These are phyloP conservation scores for Cordia subcordata DNA, from an alignment of 257 asterid species.

Conservation along the genomic window DNA sequence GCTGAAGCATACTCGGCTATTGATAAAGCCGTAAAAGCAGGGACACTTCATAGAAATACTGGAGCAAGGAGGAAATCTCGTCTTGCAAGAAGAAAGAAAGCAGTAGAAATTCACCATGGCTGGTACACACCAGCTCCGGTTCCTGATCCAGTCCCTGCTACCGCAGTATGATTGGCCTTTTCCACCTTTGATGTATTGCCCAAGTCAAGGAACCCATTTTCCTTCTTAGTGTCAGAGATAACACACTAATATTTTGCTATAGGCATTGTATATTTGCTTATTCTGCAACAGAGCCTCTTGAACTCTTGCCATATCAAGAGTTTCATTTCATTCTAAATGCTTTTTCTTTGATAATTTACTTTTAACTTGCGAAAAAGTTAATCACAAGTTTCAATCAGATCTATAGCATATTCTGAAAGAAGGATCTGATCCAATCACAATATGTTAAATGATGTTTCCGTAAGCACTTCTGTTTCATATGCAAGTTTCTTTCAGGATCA, in stretches of 20 bases:
- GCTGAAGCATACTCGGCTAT: conserved; percentile 89
- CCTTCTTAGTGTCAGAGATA: background rate
- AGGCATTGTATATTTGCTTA: conserved; percentile 12
- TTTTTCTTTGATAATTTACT: background rate
- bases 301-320: too few species aligned
- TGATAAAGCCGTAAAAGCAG: conserved; percentile 76
- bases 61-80: conserved; percentile 97
- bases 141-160: conserved; percentile 18
- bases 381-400: too few species aligned
- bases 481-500: too few species aligned
- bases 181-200: background rate
- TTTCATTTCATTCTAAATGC: background rate
- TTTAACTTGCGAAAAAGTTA: too few species aligned
- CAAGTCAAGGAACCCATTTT: background rate
- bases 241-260: background rate
- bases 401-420: too few species aligned
- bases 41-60: conserved; percentile 81
- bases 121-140: conserved; percentile 70
- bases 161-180: conserved; percentile 27
- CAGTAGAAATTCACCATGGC: conserved; percentile 76
- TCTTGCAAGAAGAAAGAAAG: conserved; percentile 86
- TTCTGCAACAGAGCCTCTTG: background rate
- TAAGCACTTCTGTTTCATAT: too few species aligned
- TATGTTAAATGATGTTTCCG: too few species aligned
- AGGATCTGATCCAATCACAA: too few species aligned